Evolutionary conservation across 2,329 filamentous ascomycete genomes (phyloP).

Genomic region (Aspergillus versicolor): DNA sequence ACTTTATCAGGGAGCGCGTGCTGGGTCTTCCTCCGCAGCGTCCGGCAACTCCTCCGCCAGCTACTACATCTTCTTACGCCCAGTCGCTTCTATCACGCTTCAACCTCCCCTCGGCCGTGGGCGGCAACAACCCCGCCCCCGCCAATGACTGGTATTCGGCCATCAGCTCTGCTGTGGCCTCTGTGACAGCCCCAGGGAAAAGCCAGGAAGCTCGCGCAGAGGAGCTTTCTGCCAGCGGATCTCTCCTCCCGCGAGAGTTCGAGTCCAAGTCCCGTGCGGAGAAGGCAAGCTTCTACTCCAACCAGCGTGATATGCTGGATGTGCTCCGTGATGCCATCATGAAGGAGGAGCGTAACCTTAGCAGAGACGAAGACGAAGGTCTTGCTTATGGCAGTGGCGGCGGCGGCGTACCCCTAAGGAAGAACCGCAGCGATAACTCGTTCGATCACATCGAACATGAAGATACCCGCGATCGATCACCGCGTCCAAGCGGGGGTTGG

Average conservation of each 20-base stretch:
- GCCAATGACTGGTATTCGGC: conserved; percentile 73
- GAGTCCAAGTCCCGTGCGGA: conserved; percentile 61
- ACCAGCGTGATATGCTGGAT: conserved; percentile 75
- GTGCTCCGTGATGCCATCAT: conserved; percentile 76
- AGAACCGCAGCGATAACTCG: conserved; percentile 81
- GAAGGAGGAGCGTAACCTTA: conserved; percentile 68
- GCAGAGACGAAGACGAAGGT: conserved; percentile 34
- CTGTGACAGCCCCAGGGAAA: conserved; percentile 50
- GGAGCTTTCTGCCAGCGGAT: conserved; percentile 58
- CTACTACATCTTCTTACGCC: conserved; percentile 60
- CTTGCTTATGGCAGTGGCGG: conserved; percentile 37
- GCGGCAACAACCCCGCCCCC: conserved; percentile 51
- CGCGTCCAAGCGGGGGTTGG: conserved; percentile 24
- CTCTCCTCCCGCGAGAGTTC: conserved; percentile 70
- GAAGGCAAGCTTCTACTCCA: conserved; percentile 69
- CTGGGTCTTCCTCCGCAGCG: conserved; percentile 70
- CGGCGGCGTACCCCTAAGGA: conserved; percentile 55
- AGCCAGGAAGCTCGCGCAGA: conserved; percentile 43
- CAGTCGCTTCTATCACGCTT: conserved; percentile 83
- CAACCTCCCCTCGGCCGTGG: conserved; percentile 67
- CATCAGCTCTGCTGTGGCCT: conserved; percentile 70
- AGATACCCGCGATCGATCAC: conserved; percentile 44
- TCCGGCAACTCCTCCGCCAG: conserved; percentile 49
- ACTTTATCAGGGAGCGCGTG: conserved; percentile 70
- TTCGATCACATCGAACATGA: conserved; percentile 87